Percentiles rank a stretch among this genome's conserved stretches.
Evolutionary conservation across 257 asterid genomes (phyloP).

Genomic region (Craterostigma plantagineum): DNA sequence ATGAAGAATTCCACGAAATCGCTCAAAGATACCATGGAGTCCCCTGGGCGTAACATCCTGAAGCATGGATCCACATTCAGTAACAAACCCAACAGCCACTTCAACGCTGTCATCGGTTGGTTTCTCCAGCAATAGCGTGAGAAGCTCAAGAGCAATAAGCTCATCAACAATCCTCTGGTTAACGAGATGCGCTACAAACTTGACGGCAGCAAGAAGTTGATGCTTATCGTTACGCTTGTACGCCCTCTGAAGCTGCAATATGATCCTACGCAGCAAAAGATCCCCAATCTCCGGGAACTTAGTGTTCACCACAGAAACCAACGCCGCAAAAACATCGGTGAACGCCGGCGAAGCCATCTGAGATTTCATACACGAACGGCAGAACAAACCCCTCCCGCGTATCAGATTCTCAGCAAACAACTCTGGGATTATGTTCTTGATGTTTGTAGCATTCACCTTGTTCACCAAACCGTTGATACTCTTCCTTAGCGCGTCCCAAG

Average conservation of each 20-base stretch:
- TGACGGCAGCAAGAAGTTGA: slow-evolving; percentile 74
- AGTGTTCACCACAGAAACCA: slow-evolving; percentile 78
- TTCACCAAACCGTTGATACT: slow-evolving; percentile 89
- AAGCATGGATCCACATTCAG: slow-evolving; percentile 79
- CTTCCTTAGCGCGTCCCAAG: slow-evolving; percentile 92
- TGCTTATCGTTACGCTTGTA: slow-evolving; percentile 86
- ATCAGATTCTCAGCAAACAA: slow-evolving; percentile 79
- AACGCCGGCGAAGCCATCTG: slow-evolving; percentile 94
- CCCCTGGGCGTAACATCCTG: slow-evolving; percentile 80
- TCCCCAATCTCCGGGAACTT: slow-evolving; percentile 93
- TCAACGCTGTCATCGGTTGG: slow-evolving; percentile 94
- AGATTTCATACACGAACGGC: slow-evolving; percentile 92
- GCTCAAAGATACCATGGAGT: slow-evolving; percentile 83
- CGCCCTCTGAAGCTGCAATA: slow-evolving; percentile 60
- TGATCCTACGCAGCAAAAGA: slow-evolving; percentile 55
- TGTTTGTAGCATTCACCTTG: slow-evolving; percentile 64
- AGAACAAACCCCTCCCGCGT: slow-evolving; percentile 81
- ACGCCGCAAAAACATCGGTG: slow-evolving; percentile 78
- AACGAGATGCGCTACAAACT: slow-evolving; percentile 84
- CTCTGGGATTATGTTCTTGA: slow-evolving; percentile 77
- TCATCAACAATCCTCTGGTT: slow-evolving; percentile 86
- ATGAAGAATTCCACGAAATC: slow-evolving; percentile 89
- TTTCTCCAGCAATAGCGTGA: slow-evolving; percentile 51
- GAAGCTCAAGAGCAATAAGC: slow-evolving; percentile 88
- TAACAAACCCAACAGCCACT: slow-evolving; percentile 84